Percentiles rank a stretch among this genome's conserved stretches.
Conservation (phyloP, 2,329 filamentous ascomycete species). For the Verruconis gallopava region DNA sequence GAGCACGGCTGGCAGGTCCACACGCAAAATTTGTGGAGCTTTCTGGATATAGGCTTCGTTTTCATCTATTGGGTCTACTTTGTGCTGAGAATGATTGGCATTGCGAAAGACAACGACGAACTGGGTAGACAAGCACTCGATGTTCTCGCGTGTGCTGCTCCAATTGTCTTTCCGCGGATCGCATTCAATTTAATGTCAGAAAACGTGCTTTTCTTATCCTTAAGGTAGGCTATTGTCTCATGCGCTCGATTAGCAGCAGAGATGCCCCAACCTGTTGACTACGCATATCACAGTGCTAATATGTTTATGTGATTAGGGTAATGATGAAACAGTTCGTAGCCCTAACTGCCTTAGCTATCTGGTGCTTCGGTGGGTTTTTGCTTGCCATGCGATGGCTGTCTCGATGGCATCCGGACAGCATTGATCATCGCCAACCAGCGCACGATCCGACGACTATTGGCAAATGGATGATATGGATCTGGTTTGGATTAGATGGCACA, state of each 20-base stretch:
- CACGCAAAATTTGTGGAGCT: conserved; percentile 80
- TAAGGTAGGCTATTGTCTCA: conserved; percentile 28
- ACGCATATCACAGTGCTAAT: too few relatives aligned
- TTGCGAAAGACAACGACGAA: conserved; percentile 35
- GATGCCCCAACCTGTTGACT: too few relatives aligned
- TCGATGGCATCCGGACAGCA: conserved; percentile 19
- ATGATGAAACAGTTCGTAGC: conserved; percentile 83
- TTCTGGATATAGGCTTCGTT: conserved; percentile 70
- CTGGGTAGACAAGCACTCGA: conserved; percentile 57
- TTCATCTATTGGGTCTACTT: conserved; percentile 58
- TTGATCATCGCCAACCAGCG: conserved; percentile 14
- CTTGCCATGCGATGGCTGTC: conserved; percentile 69
- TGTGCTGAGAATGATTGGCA: conserved; percentile 52
- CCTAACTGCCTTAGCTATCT: conserved; percentile 59
- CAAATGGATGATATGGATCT: conserved; percentile 90
- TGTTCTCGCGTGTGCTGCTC: conserved; percentile 65
- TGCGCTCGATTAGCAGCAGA: too few relatives aligned
- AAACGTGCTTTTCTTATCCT: conserved; percentile 69
- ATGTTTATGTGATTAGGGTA: too few relatives aligned
- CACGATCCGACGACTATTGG: conserved; percentile 57
- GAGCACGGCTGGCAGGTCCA: conserved; percentile 72
- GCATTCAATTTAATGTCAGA: conserved; percentile 76
- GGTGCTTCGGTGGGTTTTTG: conserved; percentile 76
- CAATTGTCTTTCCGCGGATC: conserved; percentile 62
- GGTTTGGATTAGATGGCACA: conserved; percentile 71